Conservation (phyloP, 805 yeast species). For the Cyberlindnera suaveolens region DNA sequence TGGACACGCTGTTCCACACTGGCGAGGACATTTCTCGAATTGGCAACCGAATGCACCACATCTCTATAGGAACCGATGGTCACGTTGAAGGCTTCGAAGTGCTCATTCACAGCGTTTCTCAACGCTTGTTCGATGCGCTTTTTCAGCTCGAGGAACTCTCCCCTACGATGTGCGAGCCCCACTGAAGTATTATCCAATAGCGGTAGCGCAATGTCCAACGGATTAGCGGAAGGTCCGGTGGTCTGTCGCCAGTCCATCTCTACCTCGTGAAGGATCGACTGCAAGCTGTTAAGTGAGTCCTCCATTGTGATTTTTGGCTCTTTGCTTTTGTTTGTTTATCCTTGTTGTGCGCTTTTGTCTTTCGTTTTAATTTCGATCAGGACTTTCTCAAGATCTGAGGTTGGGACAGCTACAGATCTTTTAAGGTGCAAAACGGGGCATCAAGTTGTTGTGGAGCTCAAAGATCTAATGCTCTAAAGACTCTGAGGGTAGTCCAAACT, state of each 20-base stretch:
- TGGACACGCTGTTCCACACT: conserved; percentile 32
- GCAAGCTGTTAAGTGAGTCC: conserved; percentile 14
- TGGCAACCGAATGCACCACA: conserved; percentile 54
- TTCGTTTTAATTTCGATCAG: neutral
- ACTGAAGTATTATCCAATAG: conserved; percentile 82
- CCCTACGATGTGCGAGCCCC: conserved; percentile 73
- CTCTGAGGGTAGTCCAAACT: conserved; percentile 1
- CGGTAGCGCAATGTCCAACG: conserved; percentile 78
- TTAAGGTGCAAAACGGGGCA: neutral
- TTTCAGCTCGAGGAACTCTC: conserved; percentile 60
- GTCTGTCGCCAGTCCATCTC: conserved; percentile 45
- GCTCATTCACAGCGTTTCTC: conserved; percentile 68
- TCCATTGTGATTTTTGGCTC: conserved; percentile 6
- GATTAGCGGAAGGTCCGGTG: conserved; percentile 55
- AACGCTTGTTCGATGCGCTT: conserved; percentile 50
- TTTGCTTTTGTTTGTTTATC: neutral
- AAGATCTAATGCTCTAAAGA: no score
- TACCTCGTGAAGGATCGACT: conserved; percentile 24
- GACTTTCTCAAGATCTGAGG: neutral
- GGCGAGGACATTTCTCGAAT: conserved; percentile 55
- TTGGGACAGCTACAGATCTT: neutral
- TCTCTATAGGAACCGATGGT: conserved; percentile 80
- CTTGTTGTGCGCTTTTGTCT: neutral
- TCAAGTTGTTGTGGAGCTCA: no score
- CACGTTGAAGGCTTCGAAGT: conserved; percentile 78